Percentiles rank a stretch among this genome's conserved stretches.
Conservation (phyloP, 192 early-diverging fungal species). For the Glomus cerebriforme region DNA sequence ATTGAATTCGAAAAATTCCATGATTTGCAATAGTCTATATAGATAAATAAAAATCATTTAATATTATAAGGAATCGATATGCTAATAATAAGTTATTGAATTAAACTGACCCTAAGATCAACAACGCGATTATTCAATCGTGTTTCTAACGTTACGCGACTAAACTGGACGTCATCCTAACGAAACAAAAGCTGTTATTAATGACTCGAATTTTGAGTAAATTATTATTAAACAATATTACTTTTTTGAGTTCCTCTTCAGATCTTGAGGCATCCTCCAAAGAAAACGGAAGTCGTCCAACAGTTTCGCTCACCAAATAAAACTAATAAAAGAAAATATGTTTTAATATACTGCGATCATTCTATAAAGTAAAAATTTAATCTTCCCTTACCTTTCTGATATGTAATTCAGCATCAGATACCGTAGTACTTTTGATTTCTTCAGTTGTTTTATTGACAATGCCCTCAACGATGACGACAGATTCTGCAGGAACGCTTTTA, state of each 20-base stretch:
- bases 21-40: slow-evolving; percentile 89
- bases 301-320: slow-evolving; percentile 72
- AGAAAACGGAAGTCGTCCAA: slow-evolving; percentile 82
- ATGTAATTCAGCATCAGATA: slow-evolving; percentile 89
- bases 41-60: neutral
- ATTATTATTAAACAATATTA: slow-evolving; percentile 11
- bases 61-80: neutral
- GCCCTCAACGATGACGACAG: slow-evolving; percentile 87
- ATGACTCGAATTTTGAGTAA: neutral
- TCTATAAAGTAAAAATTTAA: slow-evolving; percentile 17
- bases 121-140: slow-evolving; percentile 93
- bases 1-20: slow-evolving; percentile 97
- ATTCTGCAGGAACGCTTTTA: slow-evolving; percentile 77
- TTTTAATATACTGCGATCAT: slow-evolving; percentile 20
- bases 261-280: slow-evolving; percentile 90
- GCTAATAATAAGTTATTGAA: neutral
- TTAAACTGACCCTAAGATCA: slow-evolving; percentile 75
- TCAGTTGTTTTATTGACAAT: slow-evolving; percentile 75
- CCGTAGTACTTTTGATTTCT: slow-evolving; percentile 88
- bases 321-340: slow-evolving; percentile 38
- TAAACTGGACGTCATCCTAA: slow-evolving; percentile 61
- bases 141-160: slow-evolving; percentile 84
- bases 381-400: slow-evolving; percentile 64
- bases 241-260: slow-evolving; percentile 74
- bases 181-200: slow-evolving; percentile 9